Base-by-base conservation (phyloP, 2,329 filamentous ascomycete genomes). In the Fusarium sp. region DNA sequence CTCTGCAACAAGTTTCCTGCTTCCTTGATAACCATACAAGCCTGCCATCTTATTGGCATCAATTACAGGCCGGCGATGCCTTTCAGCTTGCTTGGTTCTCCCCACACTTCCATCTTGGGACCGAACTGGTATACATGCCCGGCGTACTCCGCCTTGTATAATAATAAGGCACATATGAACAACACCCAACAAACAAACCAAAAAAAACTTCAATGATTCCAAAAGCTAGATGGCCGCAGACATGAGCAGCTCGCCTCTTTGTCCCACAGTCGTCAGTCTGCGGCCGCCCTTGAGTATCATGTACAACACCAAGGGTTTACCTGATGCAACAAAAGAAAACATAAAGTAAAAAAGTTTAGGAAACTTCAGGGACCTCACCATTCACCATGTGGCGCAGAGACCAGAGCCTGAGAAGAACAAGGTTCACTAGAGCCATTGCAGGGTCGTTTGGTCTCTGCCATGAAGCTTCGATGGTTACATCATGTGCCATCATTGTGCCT, bases 11-110 rank as follows among this genome's bases (percentile, higher is more conserved):
- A 41, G 59, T 55, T 56, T 45, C 35, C 55, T 30, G 35, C 22
- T 50, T 62, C 43, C 44, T 62, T 51, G 32, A 66, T 41, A 25
- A 45, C 17, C 20, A 19, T 61, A 46, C 32, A 54, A 20, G n/a
- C 25, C 15, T 37, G 35, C 20, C 20, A 40, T 33, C 35, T 32
- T 41, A 46, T 41, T 45, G 32, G 30, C 22, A 33, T 48, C 43
- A 49, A 49, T 57, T 44, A 57, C 43, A 58, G 62, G 43, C 43
- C 50, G 37, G 37, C 56, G 52, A 46, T 37, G 27, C 11, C 47
- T 66, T 71, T 73, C 71, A 73, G 65, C 70, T 73, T 65, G 67
- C 60, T 71, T 65, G 44, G 53, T 51, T 52, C 57, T 55, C 65
- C 67, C 62, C 67, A 73, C 71, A 67, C 62, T 73, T 68, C 71